Evolutionary conservation across 148 eudicot genomes (phyloP), one percentile per base, ranked within the genome.

Genomic region (Cornus controversa): DNA sequence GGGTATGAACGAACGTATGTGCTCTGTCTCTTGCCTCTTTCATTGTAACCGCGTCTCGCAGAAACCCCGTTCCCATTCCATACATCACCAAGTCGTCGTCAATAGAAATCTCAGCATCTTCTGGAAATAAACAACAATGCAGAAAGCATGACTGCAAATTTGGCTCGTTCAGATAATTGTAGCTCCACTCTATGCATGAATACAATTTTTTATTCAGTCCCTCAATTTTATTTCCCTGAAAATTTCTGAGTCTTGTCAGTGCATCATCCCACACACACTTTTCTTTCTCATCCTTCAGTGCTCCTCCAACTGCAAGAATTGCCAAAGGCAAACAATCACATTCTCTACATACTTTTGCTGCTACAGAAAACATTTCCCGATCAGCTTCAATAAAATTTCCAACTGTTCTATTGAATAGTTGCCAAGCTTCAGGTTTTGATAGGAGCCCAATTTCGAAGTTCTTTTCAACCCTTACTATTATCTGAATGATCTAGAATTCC

Each of bases 141-240:
- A 79, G 24, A 57, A 79, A 70, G 18, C 75, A 50, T 31, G 24
- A 45, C 18, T 73, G 66, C 15, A 29, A 71, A 8, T 69, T 64
- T 24, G 62, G 13, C 1, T 18, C 20, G 5, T 27, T n/a, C 31
- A 75, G 6, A 22, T 2, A 42, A 14, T 80, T 29, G 15, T 63
- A 75, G 72, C 82, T 80, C 50, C 54, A 63, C 58, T 34, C 31
- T 15, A 80, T 27, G 20, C 40, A 31, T 1, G 45, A 4, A 37
- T 75, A 80, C 22, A 80, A n/a, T 23, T 75, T 23, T 2, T 9
- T 10, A 15, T 75, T 16, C 37, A 80, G 28, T 27, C 62, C 79
- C 2, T 2, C 23, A n/a, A 75, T 69, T n/a, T n/a, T n/a, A n/a
- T 10, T 62, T 31, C 7, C 25, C n/a, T 23, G 23, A 8, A 31